These are phyloP conservation scores for Phaeodactylum tricornutum DNA, from an alignment of 108 stramenopile genomes.

Conservation along the genomic window DNA sequence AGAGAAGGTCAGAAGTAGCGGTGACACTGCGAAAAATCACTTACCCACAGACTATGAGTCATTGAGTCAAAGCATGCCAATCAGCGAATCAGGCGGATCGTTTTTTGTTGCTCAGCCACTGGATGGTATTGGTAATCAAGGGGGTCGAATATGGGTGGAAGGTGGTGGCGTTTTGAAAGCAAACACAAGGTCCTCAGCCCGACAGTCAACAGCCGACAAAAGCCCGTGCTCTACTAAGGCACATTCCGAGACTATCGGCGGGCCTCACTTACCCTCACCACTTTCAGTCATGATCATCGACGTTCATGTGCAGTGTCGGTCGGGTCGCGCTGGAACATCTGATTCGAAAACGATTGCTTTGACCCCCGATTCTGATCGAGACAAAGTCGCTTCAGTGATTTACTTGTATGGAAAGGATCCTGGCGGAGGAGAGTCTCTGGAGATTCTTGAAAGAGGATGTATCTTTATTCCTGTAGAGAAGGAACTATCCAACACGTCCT, in stretches of 20 bases:
- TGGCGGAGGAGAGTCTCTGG: slow-evolving; percentile 70
- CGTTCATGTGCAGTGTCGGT: slow-evolving; percentile 80
- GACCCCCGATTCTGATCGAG: slow-evolving; percentile 60
- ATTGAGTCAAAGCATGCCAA: too few relatives aligned
- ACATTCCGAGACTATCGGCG: neutral
- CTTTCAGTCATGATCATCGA: slow-evolving; percentile 77
- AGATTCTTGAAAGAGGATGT: slow-evolving; percentile 56
- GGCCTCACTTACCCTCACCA: slow-evolving; percentile 27
- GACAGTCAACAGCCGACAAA: neutral
- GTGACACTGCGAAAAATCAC: too few relatives aligned
- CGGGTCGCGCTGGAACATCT: slow-evolving; percentile 38
- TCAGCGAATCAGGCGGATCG: too few relatives aligned
- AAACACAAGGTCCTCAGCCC: slow-evolving; percentile 31
- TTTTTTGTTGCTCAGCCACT: slow-evolving; percentile 46
- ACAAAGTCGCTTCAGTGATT: slow-evolving; percentile 56
- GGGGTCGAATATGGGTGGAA: slow-evolving; percentile 59
- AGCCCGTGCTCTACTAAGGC: too few relatives aligned
- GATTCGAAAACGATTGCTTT: slow-evolving; percentile 70
- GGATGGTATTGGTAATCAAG: slow-evolving; percentile 67
- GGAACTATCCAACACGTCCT: too few relatives aligned
- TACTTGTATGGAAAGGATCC: slow-evolving; percentile 67
- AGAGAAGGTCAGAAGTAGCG: too few relatives aligned
- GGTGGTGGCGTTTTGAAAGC: slow-evolving; percentile 76
- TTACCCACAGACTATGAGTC: too few relatives aligned
- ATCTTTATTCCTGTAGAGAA: slow-evolving; percentile 46